A percentile compares a stretch with the other conserved stretches of the same genome.
These are phyloP conservation scores for Hypoxylon subgilvum DNA, from an alignment of 495 filamentous ascomycete genomes.

Conservation along the genomic window DNA sequence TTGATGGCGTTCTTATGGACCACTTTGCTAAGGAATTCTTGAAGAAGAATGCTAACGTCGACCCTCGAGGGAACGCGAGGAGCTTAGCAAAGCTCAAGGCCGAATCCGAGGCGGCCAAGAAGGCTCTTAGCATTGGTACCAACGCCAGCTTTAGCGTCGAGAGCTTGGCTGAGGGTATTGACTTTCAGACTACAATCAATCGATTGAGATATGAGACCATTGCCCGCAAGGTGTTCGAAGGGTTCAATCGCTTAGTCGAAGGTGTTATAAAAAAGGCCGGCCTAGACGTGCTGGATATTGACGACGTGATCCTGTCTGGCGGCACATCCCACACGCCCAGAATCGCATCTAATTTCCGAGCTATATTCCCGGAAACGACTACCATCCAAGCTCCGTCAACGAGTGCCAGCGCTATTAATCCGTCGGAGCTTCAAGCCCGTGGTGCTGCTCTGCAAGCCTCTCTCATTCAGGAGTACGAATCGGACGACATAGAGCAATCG, in stretches of 20 bases:
- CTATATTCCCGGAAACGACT: slow-evolving; percentile 82
- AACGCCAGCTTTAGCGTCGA: slow-evolving; percentile 92
- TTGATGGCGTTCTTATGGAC: slow-evolving; percentile 91
- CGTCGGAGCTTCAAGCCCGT: slow-evolving; percentile 83
- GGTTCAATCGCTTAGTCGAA: slow-evolving; percentile 84
- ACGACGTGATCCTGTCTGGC: slow-evolving; percentile 92
- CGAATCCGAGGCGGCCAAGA: slow-evolving; percentile 88
- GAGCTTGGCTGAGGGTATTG: slow-evolving; percentile 81
- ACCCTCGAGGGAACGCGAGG: slow-evolving; percentile 80
- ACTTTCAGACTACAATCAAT: slow-evolving; percentile 91
- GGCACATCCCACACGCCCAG: slow-evolving; percentile 93
- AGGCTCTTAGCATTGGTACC: slow-evolving; percentile 82
- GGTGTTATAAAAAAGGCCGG: slow-evolving; percentile 88
- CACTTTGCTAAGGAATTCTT: slow-evolving; percentile 98
- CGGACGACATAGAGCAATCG: slow-evolving; percentile 91
- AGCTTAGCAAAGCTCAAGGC: slow-evolving; percentile 90
- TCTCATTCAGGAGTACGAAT: slow-evolving; percentile 88
- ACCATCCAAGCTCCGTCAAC: slow-evolving; percentile 83
- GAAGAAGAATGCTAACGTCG: slow-evolving; percentile 83
- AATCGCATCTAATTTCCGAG: slow-evolving; percentile 75
- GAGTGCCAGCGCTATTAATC: slow-evolving; percentile 79
- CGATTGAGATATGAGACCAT: slow-evolving; percentile 92
- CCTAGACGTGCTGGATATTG: slow-evolving; percentile 88
- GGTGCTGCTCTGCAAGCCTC: slow-evolving; percentile 96
- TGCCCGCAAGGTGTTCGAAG: slow-evolving; percentile 78